Percentiles rank a stretch among this genome's conserved stretches.
phyloP scores from a whole-genome alignment of 257 asterid species.

The Leptodermis oblonga region DNA sequence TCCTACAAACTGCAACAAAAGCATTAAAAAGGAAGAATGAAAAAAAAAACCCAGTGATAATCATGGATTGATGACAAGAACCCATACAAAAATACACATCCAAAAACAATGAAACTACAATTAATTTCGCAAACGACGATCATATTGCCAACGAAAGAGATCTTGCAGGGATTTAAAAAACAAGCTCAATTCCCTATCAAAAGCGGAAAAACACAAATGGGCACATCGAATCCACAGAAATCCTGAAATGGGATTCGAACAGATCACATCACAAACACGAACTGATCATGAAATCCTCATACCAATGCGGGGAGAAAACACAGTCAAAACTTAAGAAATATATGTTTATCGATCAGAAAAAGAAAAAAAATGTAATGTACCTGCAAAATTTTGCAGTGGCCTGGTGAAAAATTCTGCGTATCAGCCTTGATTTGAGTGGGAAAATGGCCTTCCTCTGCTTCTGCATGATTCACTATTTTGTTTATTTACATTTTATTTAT shows the following conservation, averaged over 20 bases:
- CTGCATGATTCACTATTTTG: background rate
- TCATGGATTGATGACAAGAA: background rate
- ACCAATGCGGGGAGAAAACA: background rate
- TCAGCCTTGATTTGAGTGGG: background rate
- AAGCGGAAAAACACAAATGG: background rate
- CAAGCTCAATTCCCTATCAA: background rate
- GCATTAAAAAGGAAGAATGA: too few species aligned
- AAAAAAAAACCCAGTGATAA: too few species aligned
- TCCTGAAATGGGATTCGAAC: constrained; percentile 1
- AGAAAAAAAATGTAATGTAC: too few species aligned
- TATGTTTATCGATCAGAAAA: too few species aligned
- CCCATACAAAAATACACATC: background rate
- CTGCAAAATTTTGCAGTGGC: constrained; percentile 5
- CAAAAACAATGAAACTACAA: background rate
- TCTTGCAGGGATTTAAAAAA: background rate
- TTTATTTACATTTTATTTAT: too few species aligned
- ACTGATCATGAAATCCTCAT: background rate
- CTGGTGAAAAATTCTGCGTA: background rate
- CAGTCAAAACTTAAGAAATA: too few species aligned
- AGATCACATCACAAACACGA: constrained; percentile 2
- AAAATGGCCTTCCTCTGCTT: background rate
- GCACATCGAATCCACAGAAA: background rate
- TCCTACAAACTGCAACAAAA: too few species aligned
- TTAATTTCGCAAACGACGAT: background rate
- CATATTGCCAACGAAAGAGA: background rate